Conservation (phyloP, 495 filamentous ascomycete genomes). For the Penicillium mononematosum region DNA sequence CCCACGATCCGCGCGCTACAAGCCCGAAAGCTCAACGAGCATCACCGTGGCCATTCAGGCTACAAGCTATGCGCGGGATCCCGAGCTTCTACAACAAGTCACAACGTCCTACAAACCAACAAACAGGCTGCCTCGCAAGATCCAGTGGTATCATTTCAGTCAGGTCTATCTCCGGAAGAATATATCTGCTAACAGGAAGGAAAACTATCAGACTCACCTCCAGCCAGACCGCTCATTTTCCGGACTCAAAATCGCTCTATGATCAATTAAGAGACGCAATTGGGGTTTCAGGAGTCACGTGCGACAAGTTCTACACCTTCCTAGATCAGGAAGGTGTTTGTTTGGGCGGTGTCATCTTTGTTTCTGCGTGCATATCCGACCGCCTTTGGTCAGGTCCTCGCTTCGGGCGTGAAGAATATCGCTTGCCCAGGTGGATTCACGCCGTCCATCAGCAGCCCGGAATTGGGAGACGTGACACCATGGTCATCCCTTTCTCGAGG, state of each 20-base stretch:
- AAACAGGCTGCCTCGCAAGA: not conserved
- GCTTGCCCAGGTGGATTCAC: too few relatives aligned
- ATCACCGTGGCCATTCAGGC: not conserved
- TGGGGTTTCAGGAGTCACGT: not conserved
- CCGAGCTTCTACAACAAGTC: not conserved
- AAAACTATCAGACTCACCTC: not conserved
- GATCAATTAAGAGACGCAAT: not conserved
- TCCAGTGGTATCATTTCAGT: not conserved
- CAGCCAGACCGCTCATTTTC: not conserved
- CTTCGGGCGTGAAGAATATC: not conserved
- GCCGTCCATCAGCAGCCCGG: too few relatives aligned
- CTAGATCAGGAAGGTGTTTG: not conserved
- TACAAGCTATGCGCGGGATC: not conserved
- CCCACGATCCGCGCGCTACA: not conserved
- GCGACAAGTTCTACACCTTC: not conserved
- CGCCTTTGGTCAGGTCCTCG: not conserved
- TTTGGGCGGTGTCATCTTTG: not conserved
- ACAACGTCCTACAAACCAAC: not conserved
- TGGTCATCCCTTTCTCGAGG: too few relatives aligned
- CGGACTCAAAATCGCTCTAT: not conserved
- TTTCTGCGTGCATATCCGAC: not conserved
- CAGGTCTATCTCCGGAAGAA: not conserved
- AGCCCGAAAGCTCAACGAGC: not conserved
- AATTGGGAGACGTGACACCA: too few relatives aligned
- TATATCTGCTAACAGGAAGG: not conserved